Evolutionary conservation across 345 rosid genomes (phyloP).

Genomic region (Diplotaxis tenuifolia): DNA sequence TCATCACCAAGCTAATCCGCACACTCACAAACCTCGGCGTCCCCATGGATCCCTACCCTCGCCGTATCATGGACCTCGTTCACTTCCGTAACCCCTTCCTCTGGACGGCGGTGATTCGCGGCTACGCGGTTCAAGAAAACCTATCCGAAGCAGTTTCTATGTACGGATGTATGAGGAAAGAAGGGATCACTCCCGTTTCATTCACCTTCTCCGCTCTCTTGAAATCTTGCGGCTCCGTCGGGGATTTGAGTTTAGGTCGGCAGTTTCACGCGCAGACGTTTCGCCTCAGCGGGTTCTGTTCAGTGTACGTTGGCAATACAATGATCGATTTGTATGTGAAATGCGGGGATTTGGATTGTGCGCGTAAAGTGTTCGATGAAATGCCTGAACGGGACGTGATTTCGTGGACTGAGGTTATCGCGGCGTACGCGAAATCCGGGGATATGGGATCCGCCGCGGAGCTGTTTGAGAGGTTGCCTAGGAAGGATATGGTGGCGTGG

Average conservation of each 20-base stretch:
- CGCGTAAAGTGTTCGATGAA: slow-evolving; percentile 67
- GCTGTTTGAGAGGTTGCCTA: slow-evolving; percentile 49
- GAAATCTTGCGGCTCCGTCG: slow-evolving; percentile 47
- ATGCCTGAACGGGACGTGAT: slow-evolving; percentile 60
- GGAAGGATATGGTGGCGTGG: slow-evolving; percentile 69
- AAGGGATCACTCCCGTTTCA: slow-evolving; percentile 53
- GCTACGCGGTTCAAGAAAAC: slow-evolving; percentile 47
- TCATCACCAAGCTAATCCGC: slow-evolving; percentile 74
- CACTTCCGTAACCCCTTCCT: slow-evolving; percentile 62
- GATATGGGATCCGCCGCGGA: slow-evolving; percentile 54
- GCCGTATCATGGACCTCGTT: slow-evolving; percentile 53
- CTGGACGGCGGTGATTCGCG: slow-evolving; percentile 72
- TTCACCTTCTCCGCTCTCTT: slow-evolving; percentile 80
- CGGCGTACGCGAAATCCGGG: slow-evolving; percentile 52
- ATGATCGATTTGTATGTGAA: slow-evolving; percentile 61
- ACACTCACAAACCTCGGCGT: slow-evolving; percentile 46
- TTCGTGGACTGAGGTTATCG: slow-evolving; percentile 68
- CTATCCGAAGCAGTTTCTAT: slow-evolving; percentile 41
- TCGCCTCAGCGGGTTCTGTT: slow-evolving; percentile 60
- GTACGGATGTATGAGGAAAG: slow-evolving; percentile 53
- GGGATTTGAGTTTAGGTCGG: slow-evolving; percentile 51
- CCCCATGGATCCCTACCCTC: slow-evolving; percentile 56
- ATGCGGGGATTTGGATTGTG: slow-evolving; percentile 52
- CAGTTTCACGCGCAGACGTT: slow-evolving; percentile 77
- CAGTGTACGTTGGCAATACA: slow-evolving; percentile 58